These are phyloP conservation scores for Talaromyces sp. DNA, from an alignment of 2,329 filamentous ascomycete species.

Conservation along the genomic window DNA sequence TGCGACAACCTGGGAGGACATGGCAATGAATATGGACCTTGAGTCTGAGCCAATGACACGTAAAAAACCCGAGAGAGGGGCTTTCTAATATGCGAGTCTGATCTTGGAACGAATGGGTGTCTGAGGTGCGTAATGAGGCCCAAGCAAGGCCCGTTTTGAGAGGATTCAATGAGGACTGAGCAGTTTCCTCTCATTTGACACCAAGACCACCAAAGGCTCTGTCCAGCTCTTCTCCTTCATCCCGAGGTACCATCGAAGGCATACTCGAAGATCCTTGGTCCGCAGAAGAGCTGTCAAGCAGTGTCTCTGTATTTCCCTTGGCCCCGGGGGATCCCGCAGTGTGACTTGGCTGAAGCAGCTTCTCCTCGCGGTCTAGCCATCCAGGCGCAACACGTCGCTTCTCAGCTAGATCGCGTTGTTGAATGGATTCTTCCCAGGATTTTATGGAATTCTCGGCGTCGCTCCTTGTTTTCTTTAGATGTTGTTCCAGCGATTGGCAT, in stretches of 20 bases:
- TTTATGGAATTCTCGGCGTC: conserved; percentile 68
- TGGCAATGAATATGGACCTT: no score
- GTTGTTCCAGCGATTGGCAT: conserved; percentile 75
- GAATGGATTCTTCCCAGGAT: conserved; percentile 68
- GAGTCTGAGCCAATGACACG: no score
- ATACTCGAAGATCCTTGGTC: conserved; percentile 36
- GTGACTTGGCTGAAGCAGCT: conserved; percentile 58
- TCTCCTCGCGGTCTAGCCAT: conserved; percentile 65
- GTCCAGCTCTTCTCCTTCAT: conserved; percentile 57
- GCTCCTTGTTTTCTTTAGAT: conserved; percentile 69
- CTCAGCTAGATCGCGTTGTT: conserved; percentile 62
- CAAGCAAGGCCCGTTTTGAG: neutral
- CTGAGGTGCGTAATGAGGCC: no score
- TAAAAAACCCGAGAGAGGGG: no score
- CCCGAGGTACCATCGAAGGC: conserved; percentile 45
- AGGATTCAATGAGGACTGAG: neutral
- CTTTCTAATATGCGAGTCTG: no score
- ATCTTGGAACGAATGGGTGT: no score
- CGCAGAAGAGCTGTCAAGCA: conserved; percentile 42
- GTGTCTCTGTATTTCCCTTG: conserved; percentile 27
- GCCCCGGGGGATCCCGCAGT: conserved; percentile 15
- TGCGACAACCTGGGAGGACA: no score
- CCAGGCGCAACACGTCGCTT: conserved; percentile 66
- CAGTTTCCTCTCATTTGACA: conserved; percentile 40
- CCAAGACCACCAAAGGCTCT: conserved; percentile 55